Evolutionary conservation across 2,329 filamentous ascomycete genomes (phyloP).

Genomic region (Ophiostoma pallidulum): DNA sequence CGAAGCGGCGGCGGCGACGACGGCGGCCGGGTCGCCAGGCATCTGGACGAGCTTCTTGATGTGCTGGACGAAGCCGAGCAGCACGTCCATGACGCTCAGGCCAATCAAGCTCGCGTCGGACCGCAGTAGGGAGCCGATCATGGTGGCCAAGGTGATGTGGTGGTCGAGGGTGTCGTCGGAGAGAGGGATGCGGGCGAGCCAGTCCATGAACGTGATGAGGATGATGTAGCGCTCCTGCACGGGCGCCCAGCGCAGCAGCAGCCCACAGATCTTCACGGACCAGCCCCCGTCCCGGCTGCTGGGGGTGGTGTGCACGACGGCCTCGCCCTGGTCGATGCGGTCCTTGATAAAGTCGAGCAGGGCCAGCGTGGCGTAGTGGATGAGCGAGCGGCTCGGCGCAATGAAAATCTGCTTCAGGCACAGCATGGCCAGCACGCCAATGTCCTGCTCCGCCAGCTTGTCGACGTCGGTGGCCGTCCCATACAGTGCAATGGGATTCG

Average conservation of each 20-base stretch:
- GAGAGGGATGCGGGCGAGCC: conserved; percentile 57
- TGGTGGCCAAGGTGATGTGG: conserved; percentile 64
- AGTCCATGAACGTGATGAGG: conserved; percentile 71
- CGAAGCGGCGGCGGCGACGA: conserved; percentile 1
- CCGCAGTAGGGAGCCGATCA: conserved; percentile 73
- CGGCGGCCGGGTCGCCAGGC: conserved; percentile 29
- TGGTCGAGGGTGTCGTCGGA: conserved; percentile 62
- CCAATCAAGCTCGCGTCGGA: conserved; percentile 92
- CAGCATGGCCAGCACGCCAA: conserved; percentile 72
- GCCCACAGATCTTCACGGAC: conserved; percentile 72
- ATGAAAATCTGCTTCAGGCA: conserved; percentile 82
- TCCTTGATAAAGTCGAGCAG: conserved; percentile 66
- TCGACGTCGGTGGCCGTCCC: conserved; percentile 82
- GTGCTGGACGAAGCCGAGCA: conserved; percentile 76
- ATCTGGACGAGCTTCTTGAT: conserved; percentile 69
- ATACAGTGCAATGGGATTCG: conserved; percentile 62
- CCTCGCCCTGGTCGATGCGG: conserved; percentile 42
- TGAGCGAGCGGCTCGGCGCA: conserved; percentile 71
- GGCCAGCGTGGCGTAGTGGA: conserved; percentile 64
- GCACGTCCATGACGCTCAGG: conserved; percentile 88
- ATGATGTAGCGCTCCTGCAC: conserved; percentile 93
- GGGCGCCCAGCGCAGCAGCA: conserved; percentile 77
- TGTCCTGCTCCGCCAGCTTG: conserved; percentile 80
- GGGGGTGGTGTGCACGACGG: conserved; percentile 37
- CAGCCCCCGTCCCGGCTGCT: conserved; percentile 50